Evolutionary conservation across 345 rosid species (phyloP), one percentile per base, ranked within the genome.

Genomic region (Populus euphratica): DNA sequence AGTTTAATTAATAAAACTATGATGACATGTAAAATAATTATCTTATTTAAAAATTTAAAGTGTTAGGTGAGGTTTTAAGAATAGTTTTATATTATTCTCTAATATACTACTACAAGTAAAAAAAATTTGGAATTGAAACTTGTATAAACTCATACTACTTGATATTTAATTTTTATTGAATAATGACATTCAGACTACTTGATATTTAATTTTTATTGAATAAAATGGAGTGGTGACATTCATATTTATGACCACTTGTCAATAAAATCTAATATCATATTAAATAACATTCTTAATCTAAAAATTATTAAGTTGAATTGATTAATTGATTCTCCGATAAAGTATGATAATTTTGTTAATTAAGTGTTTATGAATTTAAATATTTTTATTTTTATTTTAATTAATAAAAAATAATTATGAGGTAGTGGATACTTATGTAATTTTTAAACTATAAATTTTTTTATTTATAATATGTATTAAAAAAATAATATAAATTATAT

Each of bases 191-290:
- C 2, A 0, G 4, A 43, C 4, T 1, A 0, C 14, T 0, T 0
- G 0, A n/a, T 27, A 1, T 27, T 27, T 27, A 27, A 39, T 39
- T 39, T 39, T 39, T 39, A 39, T 39, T 0, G 8, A 39, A 39
- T 39, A 1, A 10, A 39, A 39, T 1, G 0, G 11, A 0, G 2
- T 39, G 11, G 0, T 39, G 2, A 0, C 0, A 39, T 39, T 39
- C 2, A 0, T 2, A 39, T 0, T 43, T 1, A 0, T 0, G 4
- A 43, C 4, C 4, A 0, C 14, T 0, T 0, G 0, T 2, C 0
- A 43, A 43, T 0, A 43, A 43, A 0, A 0, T 3, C 0, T 11
- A 0, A 43, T 43, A 11, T 0, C 0, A 43, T 43, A 0, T 41
- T 0, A 2, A 9, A 0, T 0, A 41, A 41, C 0, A 0, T 9